Evolutionary conservation across 73 alveolate genomes (phyloP).

Genomic region (Paramecium sexaurelia): DNA sequence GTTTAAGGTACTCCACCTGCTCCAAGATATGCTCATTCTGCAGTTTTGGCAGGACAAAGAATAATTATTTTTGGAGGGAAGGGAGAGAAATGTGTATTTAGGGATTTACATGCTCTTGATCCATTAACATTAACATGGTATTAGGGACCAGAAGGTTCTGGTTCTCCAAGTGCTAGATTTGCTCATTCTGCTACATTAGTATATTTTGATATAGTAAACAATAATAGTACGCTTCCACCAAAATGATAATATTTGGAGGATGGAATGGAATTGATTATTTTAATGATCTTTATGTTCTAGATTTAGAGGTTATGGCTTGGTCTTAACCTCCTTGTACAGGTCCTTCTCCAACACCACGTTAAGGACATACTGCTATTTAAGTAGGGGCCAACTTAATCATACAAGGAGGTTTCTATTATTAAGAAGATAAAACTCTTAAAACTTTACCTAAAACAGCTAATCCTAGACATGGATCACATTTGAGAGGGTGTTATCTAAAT

Average conservation of each 20-base stretch:
- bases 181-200: slow-evolving; percentile 95
- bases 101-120: slow-evolving; percentile 98
- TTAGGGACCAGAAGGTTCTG: slow-evolving; percentile 99
- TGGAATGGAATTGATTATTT: slow-evolving; percentile 95
- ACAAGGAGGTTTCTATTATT: slow-evolving; percentile 88
- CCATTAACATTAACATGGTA: slow-evolving; percentile 99
- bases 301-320: slow-evolving; percentile 99
- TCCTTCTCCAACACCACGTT: slow-evolving; percentile 97
- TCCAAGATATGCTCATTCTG: slow-evolving; percentile 97
- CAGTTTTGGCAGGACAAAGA: slow-evolving; percentile 96
- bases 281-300: slow-evolving; percentile 96
- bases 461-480: slow-evolving; percentile 87
- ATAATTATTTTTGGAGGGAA: slow-evolving; percentile 96
- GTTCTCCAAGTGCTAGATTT: slow-evolving; percentile 97
- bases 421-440: slow-evolving; percentile 73
- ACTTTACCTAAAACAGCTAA: slow-evolving; percentile 76
- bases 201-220: background rate
- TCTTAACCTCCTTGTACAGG: slow-evolving; percentile 93
- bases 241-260: slow-evolving; percentile 98
- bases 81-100: slow-evolving; percentile 82
- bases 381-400: slow-evolving; percentile 93
- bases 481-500: slow-evolving; percentile 93
- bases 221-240: slow-evolving; percentile 84
- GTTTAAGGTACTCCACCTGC: slow-evolving; percentile 98
- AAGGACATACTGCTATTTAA: slow-evolving; percentile 96